These are phyloP conservation scores for Nakazawaea wickerhamii DNA, from an alignment of 805 yeast genomes.

Conservation along the genomic window DNA sequence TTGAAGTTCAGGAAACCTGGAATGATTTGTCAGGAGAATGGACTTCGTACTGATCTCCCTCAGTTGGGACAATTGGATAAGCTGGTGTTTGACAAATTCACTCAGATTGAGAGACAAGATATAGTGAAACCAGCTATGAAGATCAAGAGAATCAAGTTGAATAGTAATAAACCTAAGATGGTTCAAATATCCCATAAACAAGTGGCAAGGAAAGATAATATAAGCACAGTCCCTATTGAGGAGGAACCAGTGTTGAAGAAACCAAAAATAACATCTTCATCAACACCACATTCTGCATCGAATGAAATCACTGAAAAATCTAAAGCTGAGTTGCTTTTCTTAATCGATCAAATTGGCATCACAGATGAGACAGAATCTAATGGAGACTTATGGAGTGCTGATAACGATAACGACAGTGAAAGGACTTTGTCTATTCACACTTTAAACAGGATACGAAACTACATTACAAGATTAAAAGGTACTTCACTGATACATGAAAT, in stretches of 20 bases:
- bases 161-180: conserved; percentile 3
- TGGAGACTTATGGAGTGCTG: not conserved
- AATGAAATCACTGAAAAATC: conserved; percentile 9
- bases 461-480: conserved; percentile 19
- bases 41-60: not conserved
- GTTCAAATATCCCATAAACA: not conserved
- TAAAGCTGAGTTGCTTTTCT: not conserved
- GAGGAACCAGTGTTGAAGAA: not conserved
- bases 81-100: conserved; percentile 13
- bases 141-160: conserved; percentile 22
- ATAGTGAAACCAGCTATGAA: conserved; percentile 23
- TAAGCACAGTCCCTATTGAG: not conserved
- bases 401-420: conserved; percentile 19
- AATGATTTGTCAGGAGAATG: conserved; percentile 9
- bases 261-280: not conserved
- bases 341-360: conserved; percentile 18
- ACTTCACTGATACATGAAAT: conserved; percentile 11
- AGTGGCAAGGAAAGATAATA: not conserved
- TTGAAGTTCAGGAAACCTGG: conserved; percentile 32
- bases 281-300: not conserved
- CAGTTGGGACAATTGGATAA: conserved; percentile 13
- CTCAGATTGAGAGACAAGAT: conserved; percentile 16
- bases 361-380: conserved; percentile 21
- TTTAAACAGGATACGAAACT: conserved; percentile 19
- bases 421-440: conserved; percentile 18